These are phyloP conservation scores for Delonix regia DNA, from an alignment of 306 rosid species.

Conservation along the genomic window DNA sequence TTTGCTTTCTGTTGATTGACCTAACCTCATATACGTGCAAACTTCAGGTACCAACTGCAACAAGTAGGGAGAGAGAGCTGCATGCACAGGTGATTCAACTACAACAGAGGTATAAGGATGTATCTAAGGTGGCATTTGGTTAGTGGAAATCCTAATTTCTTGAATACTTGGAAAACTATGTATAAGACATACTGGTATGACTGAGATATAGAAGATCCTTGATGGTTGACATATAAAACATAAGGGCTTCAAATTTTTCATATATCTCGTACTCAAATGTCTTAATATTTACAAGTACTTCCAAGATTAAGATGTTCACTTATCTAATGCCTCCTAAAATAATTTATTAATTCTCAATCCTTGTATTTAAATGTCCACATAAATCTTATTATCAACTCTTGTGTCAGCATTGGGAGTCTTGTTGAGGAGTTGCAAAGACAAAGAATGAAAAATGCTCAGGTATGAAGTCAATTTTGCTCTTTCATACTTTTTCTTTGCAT, in stretches of 20 bases:
- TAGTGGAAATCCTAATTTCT: background rate
- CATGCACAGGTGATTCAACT: constrained; percentile 64
- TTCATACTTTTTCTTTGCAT: background rate
- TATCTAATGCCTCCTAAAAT: background rate
- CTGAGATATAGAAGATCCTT: background rate
- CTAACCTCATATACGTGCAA: constrained; percentile 33
- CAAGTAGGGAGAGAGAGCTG: constrained; percentile 78
- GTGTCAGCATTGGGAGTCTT: constrained; percentile 70
- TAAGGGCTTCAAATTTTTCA: background rate
- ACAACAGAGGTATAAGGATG: constrained; percentile 75
- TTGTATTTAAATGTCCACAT: constrained; percentile 17
- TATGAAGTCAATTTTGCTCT: constrained; percentile 25
- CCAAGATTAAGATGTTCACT: background rate
- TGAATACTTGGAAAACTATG: background rate
- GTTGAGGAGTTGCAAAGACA: constrained; percentile 84
- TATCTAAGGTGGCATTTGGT: constrained; percentile 14
- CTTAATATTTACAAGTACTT: background rate
- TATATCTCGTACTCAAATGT: background rate
- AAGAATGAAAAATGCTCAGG: constrained; percentile 86
- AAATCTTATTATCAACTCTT: constrained; percentile 33
- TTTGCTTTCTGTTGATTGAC: constrained; percentile 20
- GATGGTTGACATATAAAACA: background rate
- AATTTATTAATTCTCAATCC: constrained; percentile 1
- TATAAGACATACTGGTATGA: background rate
- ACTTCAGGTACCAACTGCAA: constrained; percentile 59